Conservation (phyloP, 2,329 filamentous ascomycete species). For the Fusarium subtropicale region DNA sequence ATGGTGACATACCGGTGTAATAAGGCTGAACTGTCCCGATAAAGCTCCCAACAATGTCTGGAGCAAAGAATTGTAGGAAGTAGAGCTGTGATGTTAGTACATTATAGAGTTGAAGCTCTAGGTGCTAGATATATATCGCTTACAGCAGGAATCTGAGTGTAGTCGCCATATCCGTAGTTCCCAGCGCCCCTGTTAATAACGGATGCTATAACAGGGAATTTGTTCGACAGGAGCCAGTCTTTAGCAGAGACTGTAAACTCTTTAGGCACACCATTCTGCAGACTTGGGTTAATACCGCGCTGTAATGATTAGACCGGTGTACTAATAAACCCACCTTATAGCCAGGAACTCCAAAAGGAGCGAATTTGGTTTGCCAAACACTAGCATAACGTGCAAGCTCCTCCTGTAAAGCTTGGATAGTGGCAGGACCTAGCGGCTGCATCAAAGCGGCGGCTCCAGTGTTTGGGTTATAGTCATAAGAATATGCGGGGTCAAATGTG, state of each 20-base stretch:
- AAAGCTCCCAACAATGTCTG: neutral
- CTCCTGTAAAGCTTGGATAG: neutral
- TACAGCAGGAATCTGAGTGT: neutral
- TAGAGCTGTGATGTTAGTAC: neutral
- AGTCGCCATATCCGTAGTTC: neutral
- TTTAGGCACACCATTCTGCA: neutral
- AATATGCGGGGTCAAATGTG: neutral
- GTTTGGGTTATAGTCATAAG: neutral
- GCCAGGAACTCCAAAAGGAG: neutral
- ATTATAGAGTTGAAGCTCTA: too few species aligned
- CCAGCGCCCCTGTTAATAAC: neutral
- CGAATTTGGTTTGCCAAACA: neutral
- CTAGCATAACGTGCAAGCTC: neutral
- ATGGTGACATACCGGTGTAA: neutral
- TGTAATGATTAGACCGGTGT: rapidly evolving
- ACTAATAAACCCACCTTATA: neutral
- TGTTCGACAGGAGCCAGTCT: neutral
- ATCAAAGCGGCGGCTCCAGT: neutral
- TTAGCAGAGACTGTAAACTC: neutral
- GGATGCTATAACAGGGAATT: neutral
- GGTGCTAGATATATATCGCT: neutral
- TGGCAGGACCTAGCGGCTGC: neutral
- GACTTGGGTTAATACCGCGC: neutral
- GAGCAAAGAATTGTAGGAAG: conserved; percentile 1
- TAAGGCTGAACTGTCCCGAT: neutral